A percentile compares a stretch with the other conserved stretches of the same genome.
phyloP scores from a whole-genome alignment of 257 asterid species.

The Solanum microdontum region DNA sequence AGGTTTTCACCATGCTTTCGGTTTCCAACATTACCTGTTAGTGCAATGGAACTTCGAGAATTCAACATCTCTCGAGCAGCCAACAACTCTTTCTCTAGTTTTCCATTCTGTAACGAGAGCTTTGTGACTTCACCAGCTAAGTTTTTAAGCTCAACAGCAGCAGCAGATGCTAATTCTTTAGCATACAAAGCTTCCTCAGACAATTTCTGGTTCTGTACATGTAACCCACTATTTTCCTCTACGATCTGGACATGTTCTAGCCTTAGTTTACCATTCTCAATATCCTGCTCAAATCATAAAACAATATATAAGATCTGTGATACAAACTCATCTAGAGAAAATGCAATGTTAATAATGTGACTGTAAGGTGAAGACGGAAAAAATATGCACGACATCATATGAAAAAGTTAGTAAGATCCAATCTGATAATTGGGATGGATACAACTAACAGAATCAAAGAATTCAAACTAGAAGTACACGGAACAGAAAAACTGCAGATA shows the following conservation, averaged over 20 bases:
- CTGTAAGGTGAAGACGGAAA: background rate
- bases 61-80: constrained; percentile 49
- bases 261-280: constrained; percentile 77
- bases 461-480: background rate
- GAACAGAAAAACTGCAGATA: background rate
- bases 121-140: constrained; percentile 94
- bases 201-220: constrained; percentile 78
- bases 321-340: background rate
- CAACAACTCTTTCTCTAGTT: constrained; percentile 66
- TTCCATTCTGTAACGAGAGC: constrained; percentile 71
- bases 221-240: constrained; percentile 82
- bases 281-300: constrained; percentile 40
- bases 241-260: constrained; percentile 61
- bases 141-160: constrained; percentile 87
- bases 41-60: constrained; percentile 39
- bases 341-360: background rate
- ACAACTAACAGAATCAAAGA: background rate
- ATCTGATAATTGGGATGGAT: background rate
- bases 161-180: constrained; percentile 97
- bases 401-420: background rate
- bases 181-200: constrained; percentile 97
- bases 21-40: constrained; percentile 28
- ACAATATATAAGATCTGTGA: background rate
- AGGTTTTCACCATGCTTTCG: constrained; percentile 53
- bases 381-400: background rate